Conservation (phyloP, 176 grass and related monocot genomes). For the Melocanna baccifera region DNA sequence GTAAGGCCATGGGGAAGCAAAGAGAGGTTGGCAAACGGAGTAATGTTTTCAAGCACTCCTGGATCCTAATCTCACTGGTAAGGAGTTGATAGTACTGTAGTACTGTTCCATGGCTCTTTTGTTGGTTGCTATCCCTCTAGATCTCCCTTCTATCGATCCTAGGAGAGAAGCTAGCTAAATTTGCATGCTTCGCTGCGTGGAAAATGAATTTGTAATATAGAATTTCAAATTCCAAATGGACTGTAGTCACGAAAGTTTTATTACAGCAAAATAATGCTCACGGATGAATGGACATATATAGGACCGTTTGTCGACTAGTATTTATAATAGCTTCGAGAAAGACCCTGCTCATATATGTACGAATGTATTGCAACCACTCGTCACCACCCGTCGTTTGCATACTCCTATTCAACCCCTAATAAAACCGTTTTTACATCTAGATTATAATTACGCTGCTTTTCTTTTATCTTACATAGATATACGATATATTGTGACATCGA, state of each 20-base stretch:
- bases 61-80: slow-evolving; percentile 3
- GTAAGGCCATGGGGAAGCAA: background rate
- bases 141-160: background rate
- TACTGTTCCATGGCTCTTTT: background rate
- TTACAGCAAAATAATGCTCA: background rate
- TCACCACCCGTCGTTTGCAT: too few species aligned
- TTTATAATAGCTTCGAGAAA: too few species aligned
- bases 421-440: too few species aligned
- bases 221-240: background rate
- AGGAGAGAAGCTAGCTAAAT: background rate
- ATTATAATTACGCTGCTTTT: too few species aligned
- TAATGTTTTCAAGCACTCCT: background rate
- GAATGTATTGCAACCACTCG: too few species aligned
- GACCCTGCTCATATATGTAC: too few species aligned
- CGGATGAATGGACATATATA: too few species aligned
- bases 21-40: background rate
- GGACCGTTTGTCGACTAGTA: too few species aligned
- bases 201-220: background rate
- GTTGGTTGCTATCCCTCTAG: too few species aligned
- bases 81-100: background rate
- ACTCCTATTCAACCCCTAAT: too few species aligned
- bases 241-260: background rate
- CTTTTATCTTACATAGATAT: background rate
- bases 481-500: background rate
- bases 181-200: background rate